Percentiles rank a stretch among this genome's conserved stretches.
Evolutionary conservation across 495 filamentous ascomycete species (phyloP).

Genomic region (Immersiella caudata): DNA sequence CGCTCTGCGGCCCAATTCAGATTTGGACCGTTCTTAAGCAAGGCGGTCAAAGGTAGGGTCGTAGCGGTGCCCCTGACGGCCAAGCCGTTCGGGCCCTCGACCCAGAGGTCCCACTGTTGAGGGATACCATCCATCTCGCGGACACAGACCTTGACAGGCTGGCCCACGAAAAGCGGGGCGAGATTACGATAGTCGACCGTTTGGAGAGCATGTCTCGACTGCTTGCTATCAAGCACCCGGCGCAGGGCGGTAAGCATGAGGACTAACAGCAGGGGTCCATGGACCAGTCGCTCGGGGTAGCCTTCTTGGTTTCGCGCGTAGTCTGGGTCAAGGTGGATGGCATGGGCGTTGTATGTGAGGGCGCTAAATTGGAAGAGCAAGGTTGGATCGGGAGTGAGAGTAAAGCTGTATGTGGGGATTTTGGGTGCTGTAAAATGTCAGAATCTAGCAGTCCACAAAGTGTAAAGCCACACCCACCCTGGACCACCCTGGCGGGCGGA

Average conservation of each 20-base stretch:
- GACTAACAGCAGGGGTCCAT: slow-evolving; percentile 80
- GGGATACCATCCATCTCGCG: slow-evolving; percentile 39
- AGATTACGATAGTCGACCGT: slow-evolving; percentile 78
- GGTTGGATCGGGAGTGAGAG: slow-evolving; percentile 61
- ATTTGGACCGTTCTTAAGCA: too few species aligned
- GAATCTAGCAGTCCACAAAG: neutral
- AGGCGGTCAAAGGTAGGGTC: neutral
- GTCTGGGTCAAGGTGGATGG: slow-evolving; percentile 76
- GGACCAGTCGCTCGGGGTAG: slow-evolving; percentile 73
- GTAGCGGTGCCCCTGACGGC: slow-evolving; percentile 58
- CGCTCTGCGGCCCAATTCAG: too few species aligned
- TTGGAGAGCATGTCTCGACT: slow-evolving; percentile 36
- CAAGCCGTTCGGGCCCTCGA: slow-evolving; percentile 61
- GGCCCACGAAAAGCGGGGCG: slow-evolving; percentile 75
- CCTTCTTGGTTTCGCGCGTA: slow-evolving; percentile 75
- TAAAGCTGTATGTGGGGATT: slow-evolving; percentile 60
- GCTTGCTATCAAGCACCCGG: neutral
- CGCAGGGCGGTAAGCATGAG: slow-evolving; percentile 70
- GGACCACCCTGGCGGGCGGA: slow-evolving; percentile 19
- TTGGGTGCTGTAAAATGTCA: slow-evolving; percentile 24
- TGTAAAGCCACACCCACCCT: slow-evolving; percentile 24
- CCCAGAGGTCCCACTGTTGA: slow-evolving; percentile 64
- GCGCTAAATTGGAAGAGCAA: slow-evolving; percentile 85
- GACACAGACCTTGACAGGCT: slow-evolving; percentile 64
- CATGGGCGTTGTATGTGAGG: slow-evolving; percentile 83